Evolutionary conservation across 257 asterid species (phyloP).

Genomic region (Jaltomata sinuosa): DNA sequence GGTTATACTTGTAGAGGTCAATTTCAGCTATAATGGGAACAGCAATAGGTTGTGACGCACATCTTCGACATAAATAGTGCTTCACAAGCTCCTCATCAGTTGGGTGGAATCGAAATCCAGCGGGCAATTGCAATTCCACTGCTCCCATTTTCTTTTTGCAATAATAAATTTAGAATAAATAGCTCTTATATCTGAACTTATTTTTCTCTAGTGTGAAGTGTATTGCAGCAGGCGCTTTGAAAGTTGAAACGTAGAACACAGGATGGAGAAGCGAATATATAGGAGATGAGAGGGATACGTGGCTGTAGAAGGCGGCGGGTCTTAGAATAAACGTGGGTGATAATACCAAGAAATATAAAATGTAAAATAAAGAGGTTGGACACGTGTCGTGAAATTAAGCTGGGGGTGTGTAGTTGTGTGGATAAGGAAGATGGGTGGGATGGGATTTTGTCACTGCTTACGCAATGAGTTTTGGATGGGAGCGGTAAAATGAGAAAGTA

Average conservation of each 20-base stretch:
- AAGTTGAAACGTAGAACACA: slow-evolving; percentile 37
- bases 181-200: background rate
- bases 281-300: slow-evolving; percentile 34
- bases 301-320: slow-evolving; percentile 19
- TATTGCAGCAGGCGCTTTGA: slow-evolving; percentile 17
- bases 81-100: slow-evolving; percentile 86
- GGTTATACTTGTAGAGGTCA: slow-evolving; percentile 74
- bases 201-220: background rate
- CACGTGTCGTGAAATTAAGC: slow-evolving; percentile 11
- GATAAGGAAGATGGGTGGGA: slow-evolving; percentile 1
- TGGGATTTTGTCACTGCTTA: slow-evolving; percentile 35
- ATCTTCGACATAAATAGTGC: slow-evolving; percentile 71
- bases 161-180: too few relatives aligned
- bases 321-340: slow-evolving; percentile 31
- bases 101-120: slow-evolving; percentile 88
- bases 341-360: background rate
- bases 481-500: slow-evolving; percentile 3
- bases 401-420: background rate
- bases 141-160: slow-evolving; percentile 17
- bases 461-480: slow-evolving; percentile 34
- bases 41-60: slow-evolving; percentile 48
- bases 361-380: background rate
- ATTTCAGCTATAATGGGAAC: slow-evolving; percentile 81
- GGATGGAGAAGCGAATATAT: slow-evolving; percentile 36
- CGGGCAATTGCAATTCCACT: slow-evolving; percentile 55